These are phyloP conservation scores for Pseudopediastrum boryanum DNA, from an alignment of 139 green algal species.

Conservation along the genomic window DNA sequence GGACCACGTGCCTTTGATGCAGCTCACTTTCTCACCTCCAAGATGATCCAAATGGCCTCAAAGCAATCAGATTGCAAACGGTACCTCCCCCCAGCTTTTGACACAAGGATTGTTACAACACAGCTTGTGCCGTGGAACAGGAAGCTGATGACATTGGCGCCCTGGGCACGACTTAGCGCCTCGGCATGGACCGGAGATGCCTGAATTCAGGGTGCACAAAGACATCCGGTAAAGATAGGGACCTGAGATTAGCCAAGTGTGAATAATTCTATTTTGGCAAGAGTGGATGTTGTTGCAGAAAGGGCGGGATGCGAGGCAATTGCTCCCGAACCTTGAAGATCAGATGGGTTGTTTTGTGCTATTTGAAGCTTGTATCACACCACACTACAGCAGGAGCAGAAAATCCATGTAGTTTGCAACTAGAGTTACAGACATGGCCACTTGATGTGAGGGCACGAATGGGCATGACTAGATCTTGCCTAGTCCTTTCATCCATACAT, in stretches of 20 bases:
- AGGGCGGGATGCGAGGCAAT: neutral
- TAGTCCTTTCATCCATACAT: too few relatives aligned
- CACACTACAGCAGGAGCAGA: too few relatives aligned
- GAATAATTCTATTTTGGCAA: neutral
- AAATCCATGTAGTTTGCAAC: too few relatives aligned
- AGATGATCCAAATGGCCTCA: constrained; percentile 66
- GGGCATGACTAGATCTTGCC: too few relatives aligned
- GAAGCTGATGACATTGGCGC: constrained; percentile 61
- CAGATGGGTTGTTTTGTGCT: neutral
- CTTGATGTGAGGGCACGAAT: too few relatives aligned
- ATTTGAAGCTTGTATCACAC: neutral
- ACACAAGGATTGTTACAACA: constrained; percentile 72
- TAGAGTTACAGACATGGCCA: too few relatives aligned
- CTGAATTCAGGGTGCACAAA: constrained; percentile 1
- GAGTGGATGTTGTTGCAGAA: neutral
- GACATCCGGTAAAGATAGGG: neutral
- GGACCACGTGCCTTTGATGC: too few relatives aligned
- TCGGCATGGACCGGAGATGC: constrained; percentile 27
- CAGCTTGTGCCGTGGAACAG: constrained; percentile 39
- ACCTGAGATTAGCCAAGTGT: neutral
- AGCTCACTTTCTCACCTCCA: constrained; percentile 15
- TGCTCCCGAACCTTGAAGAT: neutral
- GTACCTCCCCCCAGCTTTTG: constrained; percentile 63
- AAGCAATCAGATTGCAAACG: constrained; percentile 65
- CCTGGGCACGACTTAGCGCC: constrained; percentile 13